Conservation (phyloP, 1,284 basidiomycete genomes). For the Ganoderma lingzhi region DNA sequence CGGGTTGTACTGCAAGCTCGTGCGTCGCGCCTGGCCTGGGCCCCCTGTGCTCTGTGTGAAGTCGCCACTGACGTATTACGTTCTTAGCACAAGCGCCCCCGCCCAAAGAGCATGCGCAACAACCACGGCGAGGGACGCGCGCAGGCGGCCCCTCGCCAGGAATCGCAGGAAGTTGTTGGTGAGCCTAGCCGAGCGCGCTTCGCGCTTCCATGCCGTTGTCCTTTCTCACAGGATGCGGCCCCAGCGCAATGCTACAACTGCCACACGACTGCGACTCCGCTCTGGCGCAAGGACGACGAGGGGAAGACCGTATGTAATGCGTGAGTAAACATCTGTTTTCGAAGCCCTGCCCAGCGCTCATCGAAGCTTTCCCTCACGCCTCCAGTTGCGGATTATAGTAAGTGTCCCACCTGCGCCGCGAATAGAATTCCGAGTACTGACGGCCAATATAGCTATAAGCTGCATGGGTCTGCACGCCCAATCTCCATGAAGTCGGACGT, state of each 20-base stretch:
- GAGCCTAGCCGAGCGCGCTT: slow-evolving; percentile 18
- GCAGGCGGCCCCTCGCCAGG: slow-evolving; percentile 67
- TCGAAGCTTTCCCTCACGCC: slow-evolving; percentile 25
- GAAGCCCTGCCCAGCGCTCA: slow-evolving; percentile 30
- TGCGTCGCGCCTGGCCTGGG: slow-evolving; percentile 44
- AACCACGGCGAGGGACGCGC: slow-evolving; percentile 71
- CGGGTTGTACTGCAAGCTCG: slow-evolving; percentile 81
- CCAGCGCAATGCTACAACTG: slow-evolving; percentile 88
- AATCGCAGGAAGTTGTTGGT: slow-evolving; percentile 49
- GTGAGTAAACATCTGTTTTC: slow-evolving; percentile 52
- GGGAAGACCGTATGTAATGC: slow-evolving; percentile 93
- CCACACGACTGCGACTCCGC: slow-evolving; percentile 88
- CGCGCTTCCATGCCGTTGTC: slow-evolving; percentile 17
- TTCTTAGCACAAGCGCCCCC: slow-evolving; percentile 78
- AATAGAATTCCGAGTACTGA: slow-evolving; percentile 27
- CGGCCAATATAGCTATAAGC: slow-evolving; percentile 63
- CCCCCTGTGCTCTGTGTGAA: neutral
- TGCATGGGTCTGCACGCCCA: slow-evolving; percentile 81
- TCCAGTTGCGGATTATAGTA: slow-evolving; percentile 60
- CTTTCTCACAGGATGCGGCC: slow-evolving; percentile 34
- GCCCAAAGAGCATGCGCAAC: slow-evolving; percentile 84
- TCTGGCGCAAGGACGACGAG: slow-evolving; percentile 92
- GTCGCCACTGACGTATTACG: slow-evolving; percentile 25
- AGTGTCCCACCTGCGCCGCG: slow-evolving; percentile 41
- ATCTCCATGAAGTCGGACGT: slow-evolving; percentile 90